These are phyloP conservation scores for Aspergillus luchuensis DNA, from an alignment of 2,329 filamentous ascomycete species.

Conservation along the genomic window DNA sequence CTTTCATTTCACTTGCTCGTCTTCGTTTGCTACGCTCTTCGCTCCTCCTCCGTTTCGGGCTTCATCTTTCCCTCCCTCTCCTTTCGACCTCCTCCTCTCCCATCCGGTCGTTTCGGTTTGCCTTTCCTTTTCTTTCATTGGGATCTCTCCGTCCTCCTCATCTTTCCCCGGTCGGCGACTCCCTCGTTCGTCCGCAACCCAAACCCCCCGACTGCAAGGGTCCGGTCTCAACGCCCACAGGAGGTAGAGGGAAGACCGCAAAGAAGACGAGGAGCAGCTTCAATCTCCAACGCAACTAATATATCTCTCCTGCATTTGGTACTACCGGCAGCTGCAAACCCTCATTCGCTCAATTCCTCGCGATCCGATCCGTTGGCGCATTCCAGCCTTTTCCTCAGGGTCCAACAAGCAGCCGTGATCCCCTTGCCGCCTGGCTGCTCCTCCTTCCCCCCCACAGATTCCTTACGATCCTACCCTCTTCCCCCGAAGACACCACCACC, in stretches of 20 bases:
- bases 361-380: conserved; percentile 15
- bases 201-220: not conserved
- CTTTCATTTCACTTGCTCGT: not conserved
- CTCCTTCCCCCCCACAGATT: conserved; percentile 1
- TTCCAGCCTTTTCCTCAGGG: conserved; percentile 19
- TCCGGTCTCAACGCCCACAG: not conserved
- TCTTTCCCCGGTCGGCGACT: conserved; percentile 9
- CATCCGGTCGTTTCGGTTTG: no score
- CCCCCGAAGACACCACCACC: not conserved
- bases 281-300: not conserved
- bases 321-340: not conserved
- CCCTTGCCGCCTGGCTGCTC: conserved; percentile 12
- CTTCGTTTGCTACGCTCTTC: not conserved
- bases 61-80: conserved; percentile 1
- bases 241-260: not conserved
- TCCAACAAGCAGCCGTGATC: conserved; percentile 13
- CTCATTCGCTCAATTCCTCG: not conserved
- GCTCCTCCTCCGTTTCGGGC: not conserved
- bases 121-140: no score
- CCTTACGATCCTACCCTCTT: not conserved
- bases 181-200: not conserved
- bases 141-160: conserved; percentile 5
- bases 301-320: not conserved
- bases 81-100: not conserved
- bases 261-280: not conserved